Conservation (phyloP, 2,329 filamentous ascomycete genomes). For the Talaromyces sp. region DNA sequence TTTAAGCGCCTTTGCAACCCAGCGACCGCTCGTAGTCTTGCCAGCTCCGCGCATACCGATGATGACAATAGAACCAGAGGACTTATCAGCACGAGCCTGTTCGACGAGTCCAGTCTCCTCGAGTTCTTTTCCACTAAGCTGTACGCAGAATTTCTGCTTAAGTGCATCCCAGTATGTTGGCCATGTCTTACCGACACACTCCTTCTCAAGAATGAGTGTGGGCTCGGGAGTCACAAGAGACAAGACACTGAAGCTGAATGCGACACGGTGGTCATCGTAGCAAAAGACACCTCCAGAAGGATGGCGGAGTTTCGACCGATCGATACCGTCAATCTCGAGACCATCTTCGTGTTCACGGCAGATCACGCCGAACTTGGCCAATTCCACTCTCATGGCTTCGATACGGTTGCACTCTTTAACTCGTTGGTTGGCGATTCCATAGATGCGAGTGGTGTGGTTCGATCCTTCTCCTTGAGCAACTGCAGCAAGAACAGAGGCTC, state of each 20-base stretch:
- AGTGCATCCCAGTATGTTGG: constrained; percentile 97
- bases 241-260: constrained; percentile 96
- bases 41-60: constrained; percentile 97
- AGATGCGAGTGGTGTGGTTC: constrained; percentile 68
- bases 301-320: constrained; percentile 45
- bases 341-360: constrained; percentile 90
- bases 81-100: constrained; percentile 33
- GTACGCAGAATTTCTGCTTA: constrained; percentile 68
- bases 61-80: constrained; percentile 70
- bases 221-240: constrained; percentile 64
- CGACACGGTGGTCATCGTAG: constrained; percentile 95
- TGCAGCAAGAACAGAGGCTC: constrained; percentile 85
- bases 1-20: constrained; percentile 70
- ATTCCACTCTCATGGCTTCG: constrained; percentile 86
- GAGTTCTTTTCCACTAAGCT: constrained; percentile 68
- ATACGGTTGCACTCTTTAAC: constrained; percentile 99
- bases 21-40: constrained; percentile 87
- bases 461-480: constrained; percentile 66
- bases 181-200: constrained; percentile 97
- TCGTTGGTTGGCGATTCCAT: constrained; percentile 92
- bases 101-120: constrained; percentile 32
- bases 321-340: constrained; percentile 61
- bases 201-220: constrained; percentile 76
- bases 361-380: constrained; percentile 84
- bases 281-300: constrained; percentile 71